Evolutionary conservation across 805 yeast genomes (phyloP).

Genomic region (Wickerhamiella allomyrinae): DNA sequence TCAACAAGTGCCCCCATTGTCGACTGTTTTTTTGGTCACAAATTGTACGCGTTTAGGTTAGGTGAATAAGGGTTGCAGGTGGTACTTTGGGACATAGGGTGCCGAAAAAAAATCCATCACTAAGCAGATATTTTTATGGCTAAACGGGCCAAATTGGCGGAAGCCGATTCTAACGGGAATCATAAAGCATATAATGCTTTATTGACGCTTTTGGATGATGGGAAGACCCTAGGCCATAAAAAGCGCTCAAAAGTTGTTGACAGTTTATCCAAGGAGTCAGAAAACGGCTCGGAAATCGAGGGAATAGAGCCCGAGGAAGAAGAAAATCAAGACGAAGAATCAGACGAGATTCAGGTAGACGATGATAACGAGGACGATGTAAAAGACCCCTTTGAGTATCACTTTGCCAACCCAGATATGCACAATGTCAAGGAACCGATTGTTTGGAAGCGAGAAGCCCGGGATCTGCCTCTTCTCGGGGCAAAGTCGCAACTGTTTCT

Average conservation of each 20-base stretch:
- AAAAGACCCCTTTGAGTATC: constrained; percentile 63
- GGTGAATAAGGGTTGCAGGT: too few relatives aligned
- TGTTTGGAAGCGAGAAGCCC: constrained; percentile 17
- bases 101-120: too few relatives aligned
- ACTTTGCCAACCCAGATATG: constrained; percentile 41
- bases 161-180: constrained; percentile 13
- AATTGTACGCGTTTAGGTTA: too few relatives aligned
- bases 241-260: constrained; percentile 4
- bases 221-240: constrained; percentile 29
- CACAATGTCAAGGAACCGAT: constrained; percentile 22
- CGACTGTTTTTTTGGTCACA: too few relatives aligned
- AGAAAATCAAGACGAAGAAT: constrained; percentile 13
- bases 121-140: too few relatives aligned
- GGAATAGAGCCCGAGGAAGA: constrained; percentile 12
- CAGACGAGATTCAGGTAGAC: constrained; percentile 24
- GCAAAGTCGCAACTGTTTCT: constrained; percentile 11
- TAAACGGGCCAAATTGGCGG: background rate
- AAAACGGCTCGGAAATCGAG: constrained; percentile 8
- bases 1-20: background rate
- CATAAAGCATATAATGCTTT: constrained; percentile 53
- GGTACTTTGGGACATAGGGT: too few relatives aligned
- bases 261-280: too few relatives aligned
- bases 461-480: constrained; percentile 16
- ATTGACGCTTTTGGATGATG: constrained; percentile 37
- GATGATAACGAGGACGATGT: constrained; percentile 29